phyloP scores from a whole-genome alignment of 169 alveolate genomes.

The Theileria luwenshuni region DNA sequence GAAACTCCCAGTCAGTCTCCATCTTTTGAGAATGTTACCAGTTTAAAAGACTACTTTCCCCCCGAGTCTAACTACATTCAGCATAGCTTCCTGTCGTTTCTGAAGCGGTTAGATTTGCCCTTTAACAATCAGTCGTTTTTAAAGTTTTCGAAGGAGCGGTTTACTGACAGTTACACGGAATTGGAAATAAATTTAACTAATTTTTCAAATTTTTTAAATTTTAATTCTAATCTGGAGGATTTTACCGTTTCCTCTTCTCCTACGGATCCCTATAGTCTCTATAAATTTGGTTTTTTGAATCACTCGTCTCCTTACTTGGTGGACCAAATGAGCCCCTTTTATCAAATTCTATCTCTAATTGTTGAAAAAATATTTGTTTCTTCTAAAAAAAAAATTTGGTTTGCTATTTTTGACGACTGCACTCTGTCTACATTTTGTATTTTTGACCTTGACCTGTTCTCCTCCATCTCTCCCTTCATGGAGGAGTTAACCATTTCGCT shows the following conservation, averaged over 20 bases:
- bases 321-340: neutral
- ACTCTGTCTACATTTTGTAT: constrained; percentile 35
- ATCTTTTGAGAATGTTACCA: neutral
- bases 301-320: constrained; percentile 31
- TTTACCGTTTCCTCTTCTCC: neutral
- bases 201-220: constrained; percentile 3
- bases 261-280: neutral
- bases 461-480: constrained; percentile 1
- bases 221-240: neutral
- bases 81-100: constrained; percentile 29
- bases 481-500: constrained; percentile 33
- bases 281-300: constrained; percentile 49
- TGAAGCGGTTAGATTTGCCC: constrained; percentile 1
- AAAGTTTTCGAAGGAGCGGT: constrained; percentile 7
- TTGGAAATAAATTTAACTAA: neutral
- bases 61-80: constrained; percentile 28
- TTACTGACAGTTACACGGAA: constrained; percentile 1
- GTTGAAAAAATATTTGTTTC: neutral
- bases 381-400: constrained; percentile 24
- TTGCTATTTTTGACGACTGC: constrained; percentile 55
- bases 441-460: constrained; percentile 35
- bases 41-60: constrained; percentile 48
- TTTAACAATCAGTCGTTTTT: constrained; percentile 22
- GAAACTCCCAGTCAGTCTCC: too few relatives aligned
- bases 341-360: neutral